A percentile compares a stretch with the other conserved stretches of the same genome.
Evolutionary conservation across 2,329 filamentous ascomycete genomes (phyloP).

Genomic region (Botrytis paeoniae): DNA sequence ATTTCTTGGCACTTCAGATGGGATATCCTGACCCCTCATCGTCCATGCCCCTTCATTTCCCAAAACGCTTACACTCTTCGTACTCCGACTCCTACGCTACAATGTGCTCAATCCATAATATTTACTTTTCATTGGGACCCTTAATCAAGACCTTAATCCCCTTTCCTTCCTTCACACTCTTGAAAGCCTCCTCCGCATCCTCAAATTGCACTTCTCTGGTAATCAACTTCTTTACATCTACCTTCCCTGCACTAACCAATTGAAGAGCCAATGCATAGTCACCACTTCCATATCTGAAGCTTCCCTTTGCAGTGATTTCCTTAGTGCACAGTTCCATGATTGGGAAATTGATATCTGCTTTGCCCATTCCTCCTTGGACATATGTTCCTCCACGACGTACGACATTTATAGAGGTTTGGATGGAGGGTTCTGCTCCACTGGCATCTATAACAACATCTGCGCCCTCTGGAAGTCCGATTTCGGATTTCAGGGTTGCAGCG

Average conservation of each 20-base stretch:
- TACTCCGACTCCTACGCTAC: neutral
- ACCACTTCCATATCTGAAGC: conserved; percentile 83
- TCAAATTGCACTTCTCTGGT: conserved; percentile 74
- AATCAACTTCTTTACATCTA: conserved; percentile 81
- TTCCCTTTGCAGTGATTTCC: conserved; percentile 82
- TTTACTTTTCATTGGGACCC: conserved; percentile 51
- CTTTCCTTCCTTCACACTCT: conserved; percentile 80
- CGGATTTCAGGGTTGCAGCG: conserved; percentile 62
- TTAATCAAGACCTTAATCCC: conserved; percentile 68
- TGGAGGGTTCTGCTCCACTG: conserved; percentile 68
- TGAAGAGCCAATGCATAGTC: conserved; percentile 79
- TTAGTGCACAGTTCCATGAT: conserved; percentile 88
- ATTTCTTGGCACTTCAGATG: neutral
- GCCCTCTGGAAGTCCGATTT: conserved; percentile 61
- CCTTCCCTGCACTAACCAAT: conserved; percentile 67
- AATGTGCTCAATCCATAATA: neutral
- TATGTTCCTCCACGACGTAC: conserved; percentile 71
- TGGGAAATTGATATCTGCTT: conserved; percentile 81
- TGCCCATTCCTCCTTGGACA: conserved; percentile 89
- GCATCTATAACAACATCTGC: conserved; percentile 74
- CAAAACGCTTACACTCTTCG: neutral
- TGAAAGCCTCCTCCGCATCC: conserved; percentile 82
- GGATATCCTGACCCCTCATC: neutral
- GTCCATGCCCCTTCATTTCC: neutral
- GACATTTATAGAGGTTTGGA: conserved; percentile 70